A percentile compares a stretch with the other conserved stretches of the same genome.
phyloP scores from a whole-genome alignment of 805 yeast species.

The Starmerella khaoyaiensis region DNA sequence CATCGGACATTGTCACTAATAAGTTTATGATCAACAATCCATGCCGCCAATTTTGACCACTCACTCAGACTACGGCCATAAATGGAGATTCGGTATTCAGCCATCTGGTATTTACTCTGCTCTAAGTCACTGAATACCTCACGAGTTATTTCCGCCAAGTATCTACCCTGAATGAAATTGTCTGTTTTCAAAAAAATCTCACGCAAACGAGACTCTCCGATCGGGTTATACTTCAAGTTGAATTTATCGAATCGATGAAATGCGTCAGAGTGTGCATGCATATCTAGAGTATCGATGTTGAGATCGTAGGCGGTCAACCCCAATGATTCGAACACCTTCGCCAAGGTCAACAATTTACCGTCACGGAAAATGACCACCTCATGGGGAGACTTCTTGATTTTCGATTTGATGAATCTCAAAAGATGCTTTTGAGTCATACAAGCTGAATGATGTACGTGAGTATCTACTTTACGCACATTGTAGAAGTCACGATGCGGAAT shows the following conservation, averaged over 20 bases:
- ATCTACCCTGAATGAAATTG: conserved; percentile 75
- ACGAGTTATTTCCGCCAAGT: conserved; percentile 82
- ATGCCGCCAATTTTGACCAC: conserved; percentile 89
- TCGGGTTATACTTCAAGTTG: conserved; percentile 92
- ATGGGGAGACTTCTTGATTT: conserved; percentile 71
- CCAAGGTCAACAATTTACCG: conserved; percentile 70
- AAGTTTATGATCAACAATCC: conserved; percentile 89
- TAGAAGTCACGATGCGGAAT: conserved; percentile 97
- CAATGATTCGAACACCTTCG: conserved; percentile 83
- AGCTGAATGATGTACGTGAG: conserved; percentile 98
- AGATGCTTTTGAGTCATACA: conserved; percentile 98
- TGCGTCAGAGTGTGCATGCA: conserved; percentile 98
- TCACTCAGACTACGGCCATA: conserved; percentile 83
- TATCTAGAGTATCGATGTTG: conserved; percentile 90
- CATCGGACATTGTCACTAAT: conserved; percentile 91
- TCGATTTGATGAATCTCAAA: conserved; percentile 84
- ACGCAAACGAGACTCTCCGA: conserved; percentile 93
- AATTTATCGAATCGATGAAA: conserved; percentile 97
- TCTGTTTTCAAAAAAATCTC: conserved; percentile 94
- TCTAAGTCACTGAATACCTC: conserved; percentile 93
- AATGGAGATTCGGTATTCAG: conserved; percentile 86
- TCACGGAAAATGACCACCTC: conserved; percentile 92
- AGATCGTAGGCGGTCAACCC: conserved; percentile 87
- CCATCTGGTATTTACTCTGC: conserved; percentile 92
- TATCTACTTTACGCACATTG: conserved; percentile 91